Conservation (phyloP, 1,284 basidiomycete species). For the Ustilago trichophora region DNA sequence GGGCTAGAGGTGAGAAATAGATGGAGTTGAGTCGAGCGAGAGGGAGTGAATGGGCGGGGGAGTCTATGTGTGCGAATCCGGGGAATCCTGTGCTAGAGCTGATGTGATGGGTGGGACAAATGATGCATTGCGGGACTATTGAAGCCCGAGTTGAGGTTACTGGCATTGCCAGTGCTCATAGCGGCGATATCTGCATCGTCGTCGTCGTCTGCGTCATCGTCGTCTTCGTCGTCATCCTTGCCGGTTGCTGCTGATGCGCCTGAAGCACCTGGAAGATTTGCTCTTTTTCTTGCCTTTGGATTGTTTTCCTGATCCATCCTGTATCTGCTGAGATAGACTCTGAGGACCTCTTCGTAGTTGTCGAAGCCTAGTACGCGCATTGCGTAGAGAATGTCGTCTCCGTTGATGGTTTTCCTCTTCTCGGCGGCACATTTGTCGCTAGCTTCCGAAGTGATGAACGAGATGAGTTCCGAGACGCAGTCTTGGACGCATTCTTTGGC, state of each 20-base stretch:
- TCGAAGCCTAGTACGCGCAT: constrained; percentile 91
- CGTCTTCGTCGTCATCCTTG: neutral
- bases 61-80: too few relatives aligned
- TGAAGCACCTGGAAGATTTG: too few relatives aligned
- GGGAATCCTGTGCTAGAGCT: too few relatives aligned
- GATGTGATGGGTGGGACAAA: too few relatives aligned
- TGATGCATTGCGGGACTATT: too few relatives aligned
- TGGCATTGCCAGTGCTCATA: too few relatives aligned
- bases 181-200: too few relatives aligned
- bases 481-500: constrained; percentile 96
- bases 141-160: too few relatives aligned
- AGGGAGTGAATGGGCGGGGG: too few relatives aligned
- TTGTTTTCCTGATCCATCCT: constrained; percentile 40
- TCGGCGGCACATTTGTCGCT: constrained; percentile 86
- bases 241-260: too few relatives aligned
- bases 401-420: constrained; percentile 87
- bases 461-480: constrained; percentile 94
- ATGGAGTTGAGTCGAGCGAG: too few relatives aligned
- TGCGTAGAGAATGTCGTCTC: constrained; percentile 84
- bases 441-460: constrained; percentile 90
- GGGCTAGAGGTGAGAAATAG: too few relatives aligned
- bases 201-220: neutral
- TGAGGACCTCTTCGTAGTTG: constrained; percentile 88
- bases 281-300: constrained; percentile 17
- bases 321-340: constrained; percentile 83